phyloP scores from a whole-genome alignment of 2,329 filamentous ascomycete species.

The Diaporthe eres region DNA sequence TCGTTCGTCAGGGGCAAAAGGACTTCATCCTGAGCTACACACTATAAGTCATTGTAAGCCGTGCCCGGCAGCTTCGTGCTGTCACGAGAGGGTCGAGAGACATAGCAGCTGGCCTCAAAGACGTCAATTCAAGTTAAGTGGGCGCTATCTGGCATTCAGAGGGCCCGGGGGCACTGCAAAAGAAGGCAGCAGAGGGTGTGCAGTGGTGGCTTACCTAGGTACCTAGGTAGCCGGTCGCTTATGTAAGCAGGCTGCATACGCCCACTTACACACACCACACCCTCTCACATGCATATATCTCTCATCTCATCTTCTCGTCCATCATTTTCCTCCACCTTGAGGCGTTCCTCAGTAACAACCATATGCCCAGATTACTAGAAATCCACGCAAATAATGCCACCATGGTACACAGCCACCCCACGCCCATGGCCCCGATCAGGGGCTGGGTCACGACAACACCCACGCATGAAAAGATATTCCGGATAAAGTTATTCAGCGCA shows the following conservation, averaged over 20 bases:
- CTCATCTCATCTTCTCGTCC: constrained; percentile 60
- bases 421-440: constrained; percentile 78
- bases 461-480: constrained; percentile 83
- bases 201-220: too few relatives aligned
- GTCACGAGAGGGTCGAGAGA: too few relatives aligned
- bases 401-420: constrained; percentile 82
- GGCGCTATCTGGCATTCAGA: too few relatives aligned
- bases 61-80: too few relatives aligned
- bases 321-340: constrained; percentile 75
- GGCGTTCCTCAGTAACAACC: constrained; percentile 72
- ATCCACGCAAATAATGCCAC: constrained; percentile 67
- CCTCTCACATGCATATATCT: too few relatives aligned
- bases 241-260: too few relatives aligned
- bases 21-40: neutral
- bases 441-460: constrained; percentile 79
- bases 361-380: constrained; percentile 71
- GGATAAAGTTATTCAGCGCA: constrained; percentile 84
- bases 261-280: too few relatives aligned
- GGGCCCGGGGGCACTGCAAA: too few relatives aligned
- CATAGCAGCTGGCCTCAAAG: too few relatives aligned
- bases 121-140: too few relatives aligned
- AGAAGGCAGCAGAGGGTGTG: too few relatives aligned
- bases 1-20: neutral
- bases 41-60: neutral
- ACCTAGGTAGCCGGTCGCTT: too few relatives aligned